Evolutionary conservation across 225 moss, liverwort and hornwort genomes (phyloP), one percentile per base, ranked within the genome.

Genomic region (Bryum argenteum): DNA sequence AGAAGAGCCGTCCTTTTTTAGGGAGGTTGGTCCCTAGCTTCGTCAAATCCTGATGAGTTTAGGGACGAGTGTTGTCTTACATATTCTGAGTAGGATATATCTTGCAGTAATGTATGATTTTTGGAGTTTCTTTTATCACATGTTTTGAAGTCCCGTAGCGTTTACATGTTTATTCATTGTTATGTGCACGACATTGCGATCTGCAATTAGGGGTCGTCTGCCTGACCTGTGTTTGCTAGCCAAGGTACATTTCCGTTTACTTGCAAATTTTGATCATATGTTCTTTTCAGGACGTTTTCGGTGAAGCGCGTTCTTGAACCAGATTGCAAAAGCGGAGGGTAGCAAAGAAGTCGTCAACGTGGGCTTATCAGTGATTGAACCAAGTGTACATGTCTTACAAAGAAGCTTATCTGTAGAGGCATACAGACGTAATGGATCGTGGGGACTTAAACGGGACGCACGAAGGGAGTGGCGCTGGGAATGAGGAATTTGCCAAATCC

Each of bases 341-440:
- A 64, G 43, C 16, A 40, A 54, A 26, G 63, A 40, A 40, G 55
- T 17, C 59, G 54, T 17, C 16, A 40, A 75, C 67, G 44, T 42
- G 38, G 19, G 37, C 26, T 17, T 18, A 65, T 24, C 16, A 11
- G 16, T 40, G 61, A 70, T 9, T 9, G 48, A 42, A 38, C 21
- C 17, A 11, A 33, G 58, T 53, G 72, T 68, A 21, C 23, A 37
- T 43, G 59, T 72, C 43, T 13, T 52, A 50, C 8, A 54, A 6
- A 13, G 61, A 40, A 21, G 10, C 43, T 61, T 21, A 57, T 24
- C 3, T 69, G 28, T 59, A 16, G 28, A 72, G 72, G 22, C 54
- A 48, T 72, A 69, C 58, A 10, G 72, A 76, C 76, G 61, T 14
- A 71, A 85, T 85, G 85, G 85, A 76, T 54, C 59, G 59, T 58